These are phyloP conservation scores for Yamagishiella unicocca DNA, from an alignment of 139 green algal species.

Conservation along the genomic window DNA sequence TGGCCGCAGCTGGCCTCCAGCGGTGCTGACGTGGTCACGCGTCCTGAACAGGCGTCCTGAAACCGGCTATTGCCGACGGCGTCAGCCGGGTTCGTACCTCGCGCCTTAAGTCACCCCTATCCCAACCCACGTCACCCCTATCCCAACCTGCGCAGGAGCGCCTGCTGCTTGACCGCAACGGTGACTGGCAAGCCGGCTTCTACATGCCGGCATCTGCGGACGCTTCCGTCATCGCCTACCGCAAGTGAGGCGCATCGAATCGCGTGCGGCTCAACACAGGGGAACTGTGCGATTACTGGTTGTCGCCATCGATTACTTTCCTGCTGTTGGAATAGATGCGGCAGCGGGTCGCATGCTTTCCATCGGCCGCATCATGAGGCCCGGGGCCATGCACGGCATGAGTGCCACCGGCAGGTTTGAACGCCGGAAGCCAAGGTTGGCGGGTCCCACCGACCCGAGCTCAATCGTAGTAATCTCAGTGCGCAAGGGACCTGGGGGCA, in stretches of 20 bases:
- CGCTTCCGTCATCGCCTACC: constrained; percentile 5
- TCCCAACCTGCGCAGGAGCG: constrained; percentile 49
- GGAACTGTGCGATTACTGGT: no score
- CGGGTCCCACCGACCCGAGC: background rate
- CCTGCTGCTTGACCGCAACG: background rate
- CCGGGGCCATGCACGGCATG: no score
- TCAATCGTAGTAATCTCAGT: background rate
- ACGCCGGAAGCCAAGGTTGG: no score
- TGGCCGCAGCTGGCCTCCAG: background rate
- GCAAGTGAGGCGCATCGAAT: no score
- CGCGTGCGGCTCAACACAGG: no score
- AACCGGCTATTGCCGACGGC: background rate
- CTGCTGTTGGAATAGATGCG: background rate
- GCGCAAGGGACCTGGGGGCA: background rate
- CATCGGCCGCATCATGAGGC: no score
- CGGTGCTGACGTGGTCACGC: background rate
- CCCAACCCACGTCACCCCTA: no score
- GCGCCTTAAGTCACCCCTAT: no score
- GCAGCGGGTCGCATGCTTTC: background rate
- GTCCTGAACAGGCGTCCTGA: background rate
- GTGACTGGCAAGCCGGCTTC: constrained; percentile 26
- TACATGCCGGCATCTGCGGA: constrained; percentile 53
- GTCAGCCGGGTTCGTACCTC: no score
- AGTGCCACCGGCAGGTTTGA: no score
- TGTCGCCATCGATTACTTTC: background rate